Percentiles rank a stretch among this genome's conserved stretches.
Conservation (phyloP, 768 basidiomycete genomes). For the Hysterangium stoloniferum region DNA sequence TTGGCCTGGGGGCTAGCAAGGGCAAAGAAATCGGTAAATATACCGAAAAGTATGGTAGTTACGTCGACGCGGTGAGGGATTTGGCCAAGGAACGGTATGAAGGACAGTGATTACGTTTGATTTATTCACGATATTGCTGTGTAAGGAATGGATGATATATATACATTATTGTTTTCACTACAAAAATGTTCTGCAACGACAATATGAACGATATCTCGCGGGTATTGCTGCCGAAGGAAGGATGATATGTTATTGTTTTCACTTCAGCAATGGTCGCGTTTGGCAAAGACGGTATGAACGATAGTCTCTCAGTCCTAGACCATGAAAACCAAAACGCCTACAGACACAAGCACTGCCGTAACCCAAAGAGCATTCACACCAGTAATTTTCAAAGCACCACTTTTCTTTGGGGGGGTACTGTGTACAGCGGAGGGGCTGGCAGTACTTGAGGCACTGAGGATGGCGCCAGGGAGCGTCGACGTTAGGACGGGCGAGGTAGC, state of each 20-base stretch:
- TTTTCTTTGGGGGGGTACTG: slow-evolving; percentile 11
- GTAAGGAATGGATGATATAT: not conserved
- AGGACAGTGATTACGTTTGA: slow-evolving; percentile 1
- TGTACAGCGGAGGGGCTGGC: slow-evolving; percentile 13
- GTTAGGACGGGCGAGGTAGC: slow-evolving; percentile 60
- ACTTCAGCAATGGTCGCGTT: too few species aligned
- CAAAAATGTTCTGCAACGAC: too few species aligned
- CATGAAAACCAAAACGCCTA: too few species aligned
- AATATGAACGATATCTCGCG: too few species aligned
- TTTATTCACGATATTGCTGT: not conserved
- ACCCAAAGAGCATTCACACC: too few species aligned
- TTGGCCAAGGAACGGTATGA: slow-evolving; percentile 10
- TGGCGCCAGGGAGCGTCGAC: slow-evolving; percentile 40
- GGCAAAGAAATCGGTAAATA: slow-evolving; percentile 75
- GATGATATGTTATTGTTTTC: too few species aligned
- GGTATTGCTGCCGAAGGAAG: too few species aligned
- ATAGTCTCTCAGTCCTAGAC: too few species aligned
- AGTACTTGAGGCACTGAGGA: slow-evolving; percentile 16
- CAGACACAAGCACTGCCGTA: too few species aligned
- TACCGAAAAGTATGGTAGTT: slow-evolving; percentile 58
- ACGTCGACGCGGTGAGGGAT: slow-evolving; percentile 32
- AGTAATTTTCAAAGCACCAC: too few species aligned
- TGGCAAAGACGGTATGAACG: too few species aligned
- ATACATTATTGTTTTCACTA: too few species aligned
- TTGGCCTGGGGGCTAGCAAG: slow-evolving; percentile 88